A percentile compares a stretch with the other conserved stretches of the same genome.
These are phyloP conservation scores for Mytilinidion resinicola DNA, from an alignment of 495 filamentous ascomycete genomes.

Conservation along the genomic window DNA sequence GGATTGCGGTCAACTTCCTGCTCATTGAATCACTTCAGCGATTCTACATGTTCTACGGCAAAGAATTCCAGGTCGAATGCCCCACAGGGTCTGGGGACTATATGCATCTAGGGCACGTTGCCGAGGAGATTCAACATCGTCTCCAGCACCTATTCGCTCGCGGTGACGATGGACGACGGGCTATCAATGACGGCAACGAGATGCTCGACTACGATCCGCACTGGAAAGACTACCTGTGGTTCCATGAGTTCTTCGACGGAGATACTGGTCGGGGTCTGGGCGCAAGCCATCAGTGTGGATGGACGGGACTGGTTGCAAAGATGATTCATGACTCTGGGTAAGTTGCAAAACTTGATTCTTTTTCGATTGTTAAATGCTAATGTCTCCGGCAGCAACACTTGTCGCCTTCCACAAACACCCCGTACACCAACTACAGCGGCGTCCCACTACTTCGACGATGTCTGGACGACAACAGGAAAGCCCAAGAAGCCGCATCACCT, in stretches of 20 bases:
- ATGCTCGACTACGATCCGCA: constrained; percentile 81
- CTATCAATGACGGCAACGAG: constrained; percentile 76
- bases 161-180: constrained; percentile 75
- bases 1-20: constrained; percentile 93
- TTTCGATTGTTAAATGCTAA: constrained; percentile 7
- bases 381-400: constrained; percentile 58
- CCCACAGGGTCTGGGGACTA: constrained; percentile 88
- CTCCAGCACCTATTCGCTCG: constrained; percentile 85
- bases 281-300: constrained; percentile 91
- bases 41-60: constrained; percentile 94
- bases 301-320: constrained; percentile 94
- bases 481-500: constrained; percentile 45
- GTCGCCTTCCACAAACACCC: constrained; percentile 87
- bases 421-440: constrained; percentile 76
- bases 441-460: constrained; percentile 91
- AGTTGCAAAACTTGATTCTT: constrained; percentile 26
- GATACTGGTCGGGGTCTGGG: constrained; percentile 84
- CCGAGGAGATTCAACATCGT: constrained; percentile 92
- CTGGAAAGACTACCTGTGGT: constrained; percentile 92
- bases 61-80: constrained; percentile 80
- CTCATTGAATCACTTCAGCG: constrained; percentile 86
- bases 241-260: constrained; percentile 95
- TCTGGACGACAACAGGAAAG: constrained; percentile 53
- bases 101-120: constrained; percentile 95
- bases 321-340: constrained; percentile 96